Evolutionary conservation across 1,139 yeast genomes (phyloP).

Genomic region (Lodderomyces parapsilosis): DNA sequence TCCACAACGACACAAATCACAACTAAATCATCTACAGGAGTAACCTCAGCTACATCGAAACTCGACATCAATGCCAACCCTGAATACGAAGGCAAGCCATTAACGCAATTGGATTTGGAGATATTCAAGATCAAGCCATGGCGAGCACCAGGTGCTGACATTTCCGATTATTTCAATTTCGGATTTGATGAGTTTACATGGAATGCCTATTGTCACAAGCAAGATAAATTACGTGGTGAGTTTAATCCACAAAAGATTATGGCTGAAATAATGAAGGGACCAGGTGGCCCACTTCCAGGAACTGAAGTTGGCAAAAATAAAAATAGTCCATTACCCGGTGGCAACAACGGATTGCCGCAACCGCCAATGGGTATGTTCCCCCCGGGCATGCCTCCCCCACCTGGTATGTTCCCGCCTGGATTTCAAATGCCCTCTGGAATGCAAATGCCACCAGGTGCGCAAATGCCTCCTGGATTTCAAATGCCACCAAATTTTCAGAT

Average conservation of each 20-base stretch:
- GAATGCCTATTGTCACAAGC: conserved; percentile 89
- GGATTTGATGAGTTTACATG: conserved; percentile 97
- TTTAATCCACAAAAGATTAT: conserved; percentile 62
- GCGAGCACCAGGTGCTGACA: conserved; percentile 96
- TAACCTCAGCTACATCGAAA: conserved; percentile 37
- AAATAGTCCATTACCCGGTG: neutral
- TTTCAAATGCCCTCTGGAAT: conserved; percentile 5
- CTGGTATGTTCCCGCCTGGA: conserved; percentile 9
- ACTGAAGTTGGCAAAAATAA: neutral
- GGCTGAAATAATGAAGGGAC: conserved; percentile 41
- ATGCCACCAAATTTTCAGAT: conserved; percentile 6
- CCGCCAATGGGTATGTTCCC: conserved; percentile 8
- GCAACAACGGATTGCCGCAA: conserved; percentile 3
- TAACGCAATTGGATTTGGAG: conserved; percentile 81
- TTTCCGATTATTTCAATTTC: conserved; percentile 90
- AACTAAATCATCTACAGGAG: neutral
- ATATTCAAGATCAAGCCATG: conserved; percentile 92
- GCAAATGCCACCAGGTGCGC: conserved; percentile 4
- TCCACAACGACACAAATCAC: conserved; percentile 12
- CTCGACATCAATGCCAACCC: conserved; percentile 81
- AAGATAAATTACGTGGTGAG: conserved; percentile 76
- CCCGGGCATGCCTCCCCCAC: conserved; percentile 8
- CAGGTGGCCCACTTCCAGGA: conserved; percentile 12
- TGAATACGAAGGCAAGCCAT: conserved; percentile 75
- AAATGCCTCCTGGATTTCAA: conserved; percentile 4